phyloP scores from a whole-genome alignment of 352 stramenopile genomes.

The Pythium sukuiense region DNA sequence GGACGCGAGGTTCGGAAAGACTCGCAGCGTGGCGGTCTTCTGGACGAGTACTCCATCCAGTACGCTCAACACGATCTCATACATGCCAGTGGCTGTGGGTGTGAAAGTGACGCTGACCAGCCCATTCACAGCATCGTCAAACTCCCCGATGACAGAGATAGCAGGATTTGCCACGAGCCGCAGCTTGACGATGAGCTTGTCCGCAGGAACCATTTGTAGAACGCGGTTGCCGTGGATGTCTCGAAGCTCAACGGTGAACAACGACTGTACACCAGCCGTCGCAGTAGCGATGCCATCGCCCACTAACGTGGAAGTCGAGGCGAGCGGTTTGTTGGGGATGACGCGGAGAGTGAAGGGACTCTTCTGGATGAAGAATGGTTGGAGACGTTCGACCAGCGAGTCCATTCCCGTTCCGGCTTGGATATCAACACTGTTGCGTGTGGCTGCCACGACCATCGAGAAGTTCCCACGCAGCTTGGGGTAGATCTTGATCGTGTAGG shows the following conservation, averaged over 20 bases:
- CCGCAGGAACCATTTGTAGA: constrained; percentile 1
- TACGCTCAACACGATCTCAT: constrained; percentile 19
- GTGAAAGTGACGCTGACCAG: constrained; percentile 16
- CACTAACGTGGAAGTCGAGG: constrained; percentile 14
- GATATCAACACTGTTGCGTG: constrained; percentile 12
- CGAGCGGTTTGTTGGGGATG: constrained; percentile 16
- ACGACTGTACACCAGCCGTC: constrained; percentile 1
- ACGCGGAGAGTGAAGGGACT: constrained; percentile 26
- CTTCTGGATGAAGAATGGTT: constrained; percentile 19
- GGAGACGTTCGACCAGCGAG: constrained; percentile 17
- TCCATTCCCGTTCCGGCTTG: constrained; percentile 8
- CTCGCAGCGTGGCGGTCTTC: constrained; percentile 18
- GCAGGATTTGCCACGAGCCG: constrained; percentile 7
- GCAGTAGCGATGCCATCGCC: constrained; percentile 10
- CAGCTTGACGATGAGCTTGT: constrained; percentile 12
- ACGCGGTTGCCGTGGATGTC: constrained; percentile 22
- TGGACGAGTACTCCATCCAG: constrained; percentile 8
- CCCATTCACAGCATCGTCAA: constrained; percentile 8
- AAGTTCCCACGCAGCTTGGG: constrained; percentile 20
- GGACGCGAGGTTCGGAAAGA: constrained; percentile 22
- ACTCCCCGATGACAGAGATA: not conserved
- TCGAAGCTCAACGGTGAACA: constrained; percentile 24
- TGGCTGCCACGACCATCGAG: constrained; percentile 25
- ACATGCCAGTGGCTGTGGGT: not conserved
- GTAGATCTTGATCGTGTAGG: constrained; percentile 22